A percentile compares a stretch with the other conserved stretches of the same genome.
Evolutionary conservation across 2,329 filamentous ascomycete genomes (phyloP).

Genomic region (Cladosporium cucumerinum): DNA sequence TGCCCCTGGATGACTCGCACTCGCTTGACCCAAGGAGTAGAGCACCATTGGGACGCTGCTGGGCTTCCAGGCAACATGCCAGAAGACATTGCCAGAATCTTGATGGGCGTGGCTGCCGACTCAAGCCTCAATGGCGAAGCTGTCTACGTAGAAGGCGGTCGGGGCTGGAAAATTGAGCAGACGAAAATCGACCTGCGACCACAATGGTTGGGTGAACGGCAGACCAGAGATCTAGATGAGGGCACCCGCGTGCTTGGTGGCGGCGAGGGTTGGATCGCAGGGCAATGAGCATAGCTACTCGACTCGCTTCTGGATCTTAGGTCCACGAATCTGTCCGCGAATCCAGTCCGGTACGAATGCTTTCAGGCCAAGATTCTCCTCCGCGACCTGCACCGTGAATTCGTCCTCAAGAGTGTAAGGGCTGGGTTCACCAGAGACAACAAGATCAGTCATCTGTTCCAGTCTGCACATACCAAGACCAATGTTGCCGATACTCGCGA

Average conservation of each 20-base stretch:
- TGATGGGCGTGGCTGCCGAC: slow-evolving; percentile 37
- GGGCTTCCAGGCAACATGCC: slow-evolving; percentile 41
- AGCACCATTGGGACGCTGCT: slow-evolving; percentile 37
- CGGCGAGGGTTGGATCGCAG: slow-evolving; percentile 23
- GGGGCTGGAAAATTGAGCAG: slow-evolving; percentile 45
- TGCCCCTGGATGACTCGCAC: slow-evolving; percentile 47
- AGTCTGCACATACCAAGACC: slow-evolving; percentile 83
- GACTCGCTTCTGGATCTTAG: slow-evolving; percentile 38
- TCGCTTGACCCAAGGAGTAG: slow-evolving; percentile 36
- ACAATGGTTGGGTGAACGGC: slow-evolving; percentile 44
- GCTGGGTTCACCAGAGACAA: slow-evolving; percentile 64
- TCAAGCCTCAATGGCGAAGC: slow-evolving; percentile 39
- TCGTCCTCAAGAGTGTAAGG: slow-evolving; percentile 56
- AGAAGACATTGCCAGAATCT: slow-evolving; percentile 40
- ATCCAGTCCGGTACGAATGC: slow-evolving; percentile 80
- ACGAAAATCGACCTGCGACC: slow-evolving; percentile 41
- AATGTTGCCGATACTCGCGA: slow-evolving; percentile 76
- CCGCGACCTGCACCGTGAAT: slow-evolving; percentile 39
- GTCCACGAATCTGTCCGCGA: slow-evolving; percentile 42
- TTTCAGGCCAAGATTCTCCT: slow-evolving; percentile 36
- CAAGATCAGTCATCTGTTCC: slow-evolving; percentile 83
- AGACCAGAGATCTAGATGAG: slow-evolving; percentile 34
- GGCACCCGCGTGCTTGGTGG: slow-evolving; percentile 37
- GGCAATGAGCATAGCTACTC: background rate
- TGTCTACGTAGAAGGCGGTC: slow-evolving; percentile 44